A percentile compares a stretch with the other conserved stretches of the same genome.
Conservation (phyloP, 345 rosid species). For the Salix koriyanagi region DNA sequence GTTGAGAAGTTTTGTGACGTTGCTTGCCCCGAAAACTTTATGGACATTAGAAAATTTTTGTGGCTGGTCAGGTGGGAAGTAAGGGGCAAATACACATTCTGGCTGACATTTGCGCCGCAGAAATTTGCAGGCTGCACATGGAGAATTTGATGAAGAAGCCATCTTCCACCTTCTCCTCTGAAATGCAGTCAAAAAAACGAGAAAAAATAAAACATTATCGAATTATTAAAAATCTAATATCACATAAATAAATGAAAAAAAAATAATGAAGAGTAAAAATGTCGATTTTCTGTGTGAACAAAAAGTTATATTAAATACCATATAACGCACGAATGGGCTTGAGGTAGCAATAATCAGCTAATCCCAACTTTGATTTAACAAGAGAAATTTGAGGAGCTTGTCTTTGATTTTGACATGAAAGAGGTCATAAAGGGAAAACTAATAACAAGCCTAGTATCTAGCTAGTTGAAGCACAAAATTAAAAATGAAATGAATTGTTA, state of each 20-base stretch:
- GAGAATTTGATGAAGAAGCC: slow-evolving; percentile 29
- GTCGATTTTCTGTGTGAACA: background rate
- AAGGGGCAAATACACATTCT: slow-evolving; percentile 28
- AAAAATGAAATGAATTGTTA: background rate
- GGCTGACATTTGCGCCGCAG: slow-evolving; percentile 28
- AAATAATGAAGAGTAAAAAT: background rate
- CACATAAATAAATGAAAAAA: background rate
- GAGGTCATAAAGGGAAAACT: background rate
- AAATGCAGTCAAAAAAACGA: background rate
- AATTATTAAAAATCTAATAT: background rate
- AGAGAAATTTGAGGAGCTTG: background rate
- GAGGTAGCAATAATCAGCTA: background rate
- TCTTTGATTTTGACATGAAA: background rate
- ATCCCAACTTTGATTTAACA: background rate
- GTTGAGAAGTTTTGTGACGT: slow-evolving; percentile 26
- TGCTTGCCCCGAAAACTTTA: slow-evolving; percentile 30
- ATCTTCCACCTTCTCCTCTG: slow-evolving; percentile 13
- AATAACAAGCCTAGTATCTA: background rate
- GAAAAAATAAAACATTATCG: background rate
- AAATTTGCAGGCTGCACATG: slow-evolving; percentile 33
- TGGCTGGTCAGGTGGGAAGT: slow-evolving; percentile 33
- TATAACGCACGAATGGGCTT: background rate
- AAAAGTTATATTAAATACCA: background rate
- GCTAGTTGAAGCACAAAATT: background rate
- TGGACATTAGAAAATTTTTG: slow-evolving; percentile 29